These are phyloP conservation scores for Mimosa pudica DNA, from an alignment of 306 rosid genomes.

Conservation along the genomic window DNA sequence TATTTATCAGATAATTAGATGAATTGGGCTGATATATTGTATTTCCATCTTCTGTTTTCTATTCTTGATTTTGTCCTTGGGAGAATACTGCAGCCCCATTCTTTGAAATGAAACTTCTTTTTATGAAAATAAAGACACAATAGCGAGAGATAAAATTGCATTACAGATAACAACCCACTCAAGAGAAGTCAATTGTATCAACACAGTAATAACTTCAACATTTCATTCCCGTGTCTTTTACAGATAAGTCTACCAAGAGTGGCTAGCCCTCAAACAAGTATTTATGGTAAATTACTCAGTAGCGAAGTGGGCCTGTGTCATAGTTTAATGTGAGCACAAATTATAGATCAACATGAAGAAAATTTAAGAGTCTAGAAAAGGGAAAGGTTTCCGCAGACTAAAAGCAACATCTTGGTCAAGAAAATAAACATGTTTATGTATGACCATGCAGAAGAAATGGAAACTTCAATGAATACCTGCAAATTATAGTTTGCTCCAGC, in stretches of 20 bases:
- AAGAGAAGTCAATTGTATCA: conserved; percentile 2
- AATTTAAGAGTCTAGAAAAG: neutral
- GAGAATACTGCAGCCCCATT: no score
- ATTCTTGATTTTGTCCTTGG: neutral
- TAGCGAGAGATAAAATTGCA: neutral
- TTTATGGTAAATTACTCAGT: neutral
- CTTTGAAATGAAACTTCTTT: neutral
- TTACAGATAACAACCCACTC: conserved; percentile 5
- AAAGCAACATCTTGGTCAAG: conserved; percentile 3
- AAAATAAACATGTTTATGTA: neutral
- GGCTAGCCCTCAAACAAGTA: neutral
- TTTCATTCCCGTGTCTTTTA: neutral
- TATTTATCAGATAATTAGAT: neutral
- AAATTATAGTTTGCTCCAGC: conserved; percentile 70
- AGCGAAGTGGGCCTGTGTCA: neutral
- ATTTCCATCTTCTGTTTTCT: neutral
- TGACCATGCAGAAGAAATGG: conserved; percentile 3
- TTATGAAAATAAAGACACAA: neutral
- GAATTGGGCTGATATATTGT: neutral
- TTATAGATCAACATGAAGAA: neutral
- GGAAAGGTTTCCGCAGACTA: neutral
- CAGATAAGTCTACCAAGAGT: neutral
- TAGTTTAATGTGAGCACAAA: neutral
- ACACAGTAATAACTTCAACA: conserved; percentile 15
- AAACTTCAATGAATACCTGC: conserved; percentile 53